phyloP scores from a whole-genome alignment of 1,284 basidiomycete genomes.

The Rhodotorula sp. region DNA sequence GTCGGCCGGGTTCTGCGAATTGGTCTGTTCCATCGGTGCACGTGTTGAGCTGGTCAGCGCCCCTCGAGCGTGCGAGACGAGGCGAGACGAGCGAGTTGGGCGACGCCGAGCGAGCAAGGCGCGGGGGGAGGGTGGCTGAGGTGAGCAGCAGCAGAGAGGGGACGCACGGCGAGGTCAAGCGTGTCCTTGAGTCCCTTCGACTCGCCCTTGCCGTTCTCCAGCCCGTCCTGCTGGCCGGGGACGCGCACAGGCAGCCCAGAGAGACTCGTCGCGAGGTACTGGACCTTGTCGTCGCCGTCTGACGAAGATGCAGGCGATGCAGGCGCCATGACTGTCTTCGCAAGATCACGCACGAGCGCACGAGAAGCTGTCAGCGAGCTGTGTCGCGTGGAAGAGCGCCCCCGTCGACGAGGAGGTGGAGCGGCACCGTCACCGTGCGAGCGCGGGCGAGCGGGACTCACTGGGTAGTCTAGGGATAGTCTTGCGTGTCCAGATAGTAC shows the following conservation, averaged over 20 bases:
- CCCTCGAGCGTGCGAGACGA: neutral
- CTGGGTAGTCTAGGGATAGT: too few relatives aligned
- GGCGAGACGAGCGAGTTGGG: neutral
- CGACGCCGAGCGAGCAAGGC: neutral
- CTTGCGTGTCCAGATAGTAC: too few relatives aligned
- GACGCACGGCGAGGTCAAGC: conserved; percentile 54
- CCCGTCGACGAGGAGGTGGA: too few relatives aligned
- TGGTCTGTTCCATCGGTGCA: conserved; percentile 9
- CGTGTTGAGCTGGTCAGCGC: neutral
- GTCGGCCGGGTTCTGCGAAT: conserved; percentile 4
- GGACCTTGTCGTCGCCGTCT: neutral
- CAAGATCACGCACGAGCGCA: too few relatives aligned
- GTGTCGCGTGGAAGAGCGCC: too few relatives aligned
- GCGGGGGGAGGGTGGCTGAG: neutral
- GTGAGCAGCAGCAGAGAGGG: conserved; percentile 3
- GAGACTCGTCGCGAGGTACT: neutral
- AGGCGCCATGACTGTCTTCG: conserved; percentile 13
- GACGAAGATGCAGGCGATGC: conserved; percentile 15
- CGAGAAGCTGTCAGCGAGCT: too few relatives aligned
- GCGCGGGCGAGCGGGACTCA: too few relatives aligned
- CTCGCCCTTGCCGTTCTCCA: neutral
- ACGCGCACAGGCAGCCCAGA: neutral
- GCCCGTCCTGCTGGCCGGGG: conserved; percentile 6
- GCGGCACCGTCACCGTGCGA: too few relatives aligned
- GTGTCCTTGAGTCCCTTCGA: conserved; percentile 57